phyloP scores from a whole-genome alignment of 2,329 filamentous ascomycete genomes.

The Trichoderma sp. region DNA sequence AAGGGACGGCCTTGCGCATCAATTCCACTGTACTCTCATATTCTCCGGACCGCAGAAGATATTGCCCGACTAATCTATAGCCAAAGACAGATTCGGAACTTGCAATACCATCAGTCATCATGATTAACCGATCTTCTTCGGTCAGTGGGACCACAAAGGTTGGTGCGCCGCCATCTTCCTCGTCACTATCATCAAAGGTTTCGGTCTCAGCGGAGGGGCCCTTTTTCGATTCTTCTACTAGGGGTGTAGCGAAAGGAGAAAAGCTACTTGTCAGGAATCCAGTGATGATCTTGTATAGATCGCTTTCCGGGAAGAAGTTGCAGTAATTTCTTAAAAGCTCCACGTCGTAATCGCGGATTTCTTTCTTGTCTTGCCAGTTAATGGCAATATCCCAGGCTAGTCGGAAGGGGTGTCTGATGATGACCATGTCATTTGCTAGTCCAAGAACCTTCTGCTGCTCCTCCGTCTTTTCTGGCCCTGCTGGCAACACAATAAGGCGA shows the following conservation, averaged over 20 bases:
- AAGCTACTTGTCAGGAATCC: conserved; percentile 80
- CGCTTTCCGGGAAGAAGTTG: conserved; percentile 77
- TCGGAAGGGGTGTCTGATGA: conserved; percentile 87
- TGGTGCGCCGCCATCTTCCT: conserved; percentile 55
- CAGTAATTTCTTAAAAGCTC: conserved; percentile 78
- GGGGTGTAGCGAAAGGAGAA: conserved; percentile 68
- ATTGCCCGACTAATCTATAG: conserved; percentile 78
- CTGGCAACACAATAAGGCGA: conserved; percentile 65
- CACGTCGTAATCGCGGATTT: conserved; percentile 73
- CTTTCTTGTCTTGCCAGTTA: conserved; percentile 81
- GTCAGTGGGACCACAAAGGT: conserved; percentile 59
- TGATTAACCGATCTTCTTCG: conserved; percentile 73
- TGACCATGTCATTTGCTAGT: conserved; percentile 87
- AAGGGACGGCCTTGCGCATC: conserved; percentile 69
- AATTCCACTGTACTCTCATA: conserved; percentile 77
- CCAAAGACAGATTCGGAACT: conserved; percentile 72
- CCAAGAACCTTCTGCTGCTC: conserved; percentile 73
- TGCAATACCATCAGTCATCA: conserved; percentile 74
- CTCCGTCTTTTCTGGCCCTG: conserved; percentile 61
- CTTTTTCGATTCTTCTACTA: conserved; percentile 27
- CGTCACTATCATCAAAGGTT: conserved; percentile 54
- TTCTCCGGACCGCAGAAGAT: conserved; percentile 82
- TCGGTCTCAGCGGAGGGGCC: conserved; percentile 25
- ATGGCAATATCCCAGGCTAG: conserved; percentile 89
- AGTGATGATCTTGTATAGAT: conserved; percentile 76